A percentile compares a stretch with the other conserved stretches of the same genome.
Conservation (phyloP, 495 filamentous ascomycete species). For the Podospora bellae-mahoneyi region DNA sequence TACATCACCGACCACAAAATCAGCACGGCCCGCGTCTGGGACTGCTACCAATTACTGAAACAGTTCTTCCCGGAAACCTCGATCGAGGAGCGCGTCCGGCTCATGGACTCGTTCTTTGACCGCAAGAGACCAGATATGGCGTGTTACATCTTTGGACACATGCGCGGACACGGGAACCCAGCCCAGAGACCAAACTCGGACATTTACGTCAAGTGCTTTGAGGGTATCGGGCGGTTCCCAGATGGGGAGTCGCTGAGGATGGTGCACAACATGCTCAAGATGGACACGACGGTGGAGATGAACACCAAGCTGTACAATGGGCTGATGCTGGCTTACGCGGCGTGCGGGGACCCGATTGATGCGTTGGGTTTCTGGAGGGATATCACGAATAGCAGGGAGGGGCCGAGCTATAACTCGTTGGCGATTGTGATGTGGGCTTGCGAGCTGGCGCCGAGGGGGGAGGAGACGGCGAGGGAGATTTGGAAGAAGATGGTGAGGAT, state of each 20-base stretch:
- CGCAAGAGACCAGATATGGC: slow-evolving; percentile 77
- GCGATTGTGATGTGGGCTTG: slow-evolving; percentile 74
- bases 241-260: slow-evolving; percentile 65
- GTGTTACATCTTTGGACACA: slow-evolving; percentile 79
- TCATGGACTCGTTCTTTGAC: slow-evolving; percentile 83
- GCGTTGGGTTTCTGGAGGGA: slow-evolving; percentile 78
- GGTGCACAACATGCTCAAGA: slow-evolving; percentile 87
- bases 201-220: slow-evolving; percentile 73
- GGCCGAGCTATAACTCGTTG: slow-evolving; percentile 74
- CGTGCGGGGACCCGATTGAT: slow-evolving; percentile 58
- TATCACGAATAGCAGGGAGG: slow-evolving; percentile 71
- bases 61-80: slow-evolving; percentile 74
- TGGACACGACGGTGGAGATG: slow-evolving; percentile 73
- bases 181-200: slow-evolving; percentile 60
- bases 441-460: slow-evolving; percentile 60
- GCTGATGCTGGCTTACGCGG: slow-evolving; percentile 79
- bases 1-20: slow-evolving; percentile 61
- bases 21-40: slow-evolving; percentile 67
- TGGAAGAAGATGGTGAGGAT: slow-evolving; percentile 70
- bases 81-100: slow-evolving; percentile 55
- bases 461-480: slow-evolving; percentile 65
- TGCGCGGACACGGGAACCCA: slow-evolving; percentile 63
- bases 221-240: slow-evolving; percentile 63
- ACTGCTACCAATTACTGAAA: slow-evolving; percentile 72
- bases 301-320: slow-evolving; percentile 74